Evolutionary conservation across 139 green algal genomes (phyloP).

Genomic region (Asterochloris erici): DNA sequence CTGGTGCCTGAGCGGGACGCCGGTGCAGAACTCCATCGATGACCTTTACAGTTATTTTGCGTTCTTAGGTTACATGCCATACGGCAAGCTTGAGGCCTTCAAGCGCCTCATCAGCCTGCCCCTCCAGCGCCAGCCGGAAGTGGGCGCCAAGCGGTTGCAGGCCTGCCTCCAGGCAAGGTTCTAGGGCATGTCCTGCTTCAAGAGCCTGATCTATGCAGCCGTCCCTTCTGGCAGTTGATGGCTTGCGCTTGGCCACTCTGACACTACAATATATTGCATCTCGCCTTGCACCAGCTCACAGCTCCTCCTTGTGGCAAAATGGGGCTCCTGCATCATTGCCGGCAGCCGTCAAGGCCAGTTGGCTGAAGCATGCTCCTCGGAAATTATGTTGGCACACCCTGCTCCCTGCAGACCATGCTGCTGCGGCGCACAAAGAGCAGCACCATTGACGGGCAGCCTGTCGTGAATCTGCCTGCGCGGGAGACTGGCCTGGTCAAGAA

Average conservation of each 20-base stretch:
- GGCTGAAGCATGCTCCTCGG: neutral
- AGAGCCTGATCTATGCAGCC: too few species aligned
- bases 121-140: slow-evolving; percentile 21
- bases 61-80: slow-evolving; percentile 69
- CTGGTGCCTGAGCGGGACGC: slow-evolving; percentile 91
- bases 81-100: slow-evolving; percentile 49
- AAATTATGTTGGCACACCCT: neutral
- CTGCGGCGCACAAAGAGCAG: slow-evolving; percentile 80
- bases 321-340: too few species aligned
- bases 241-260: too few species aligned
- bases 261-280: too few species aligned
- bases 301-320: neutral
- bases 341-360: neutral
- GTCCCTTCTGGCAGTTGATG: too few species aligned
- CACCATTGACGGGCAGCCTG: slow-evolving; percentile 64
- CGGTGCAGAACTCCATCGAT: slow-evolving; percentile 91
- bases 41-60: slow-evolving; percentile 89
- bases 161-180: slow-evolving; percentile 34
- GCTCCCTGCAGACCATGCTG: slow-evolving; percentile 49
- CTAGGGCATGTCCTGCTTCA: neutral
- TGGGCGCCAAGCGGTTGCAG: slow-evolving; percentile 53
- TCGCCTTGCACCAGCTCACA: too few species aligned
- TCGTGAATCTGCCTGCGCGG: slow-evolving; percentile 63
- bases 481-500: slow-evolving; percentile 43
- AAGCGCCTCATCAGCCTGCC: slow-evolving; percentile 60